Base-by-base conservation (phyloP, 139 green algal species). In the Haematococcus lacustris region DNA sequence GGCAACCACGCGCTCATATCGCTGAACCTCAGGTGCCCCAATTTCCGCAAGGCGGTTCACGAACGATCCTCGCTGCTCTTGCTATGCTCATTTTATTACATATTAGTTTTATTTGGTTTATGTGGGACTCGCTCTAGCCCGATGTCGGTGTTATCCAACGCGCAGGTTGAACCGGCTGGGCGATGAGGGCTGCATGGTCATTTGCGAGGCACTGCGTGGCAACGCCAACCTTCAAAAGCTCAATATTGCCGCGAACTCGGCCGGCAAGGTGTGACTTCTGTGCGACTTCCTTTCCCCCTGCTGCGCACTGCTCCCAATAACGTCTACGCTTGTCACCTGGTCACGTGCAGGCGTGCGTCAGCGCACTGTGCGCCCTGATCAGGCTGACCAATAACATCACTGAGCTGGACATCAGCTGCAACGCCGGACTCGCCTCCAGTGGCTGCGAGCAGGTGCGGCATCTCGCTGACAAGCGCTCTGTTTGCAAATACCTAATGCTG, bases 91-190 rank as follows among this genome's bases (percentile, higher is more conserved):
- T n/a, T n/a, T n/a, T n/a, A n/a, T n/a, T n/a, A n/a, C n/a, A n/a
- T n/a, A n/a, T n/a, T n/a, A n/a, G n/a, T n/a, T n/a, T n/a, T n/a
- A n/a, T n/a, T n/a, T n/a, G n/a, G n/a, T n/a, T n/a, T n/a, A n/a
- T n/a, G n/a, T n/a, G n/a, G n/a, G n/a, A n/a, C n/a, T n/a, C n/a
- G n/a, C n/a, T n/a, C n/a, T n/a, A n/a, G 43, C 43, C 9, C 17
- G 43, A 53, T 53, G 43, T 53, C 17, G 9, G 43, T 53, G 43
- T 53, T 53, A 28, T 17, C 9, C 43, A 53, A 9, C 26, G n/a
- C n/a, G 60, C 70, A 80, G 84, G 47, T 79, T 94, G 1, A 93
- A 94, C 73, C 81, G 88, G 53, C 80, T 94, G 62, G 88, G 85
- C 7, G 88, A 94, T 59, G 85, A 91, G 51, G 89, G 89, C 26